phyloP scores from a whole-genome alignment of 140 eudicot genomes.

The Senecio squalidus region DNA sequence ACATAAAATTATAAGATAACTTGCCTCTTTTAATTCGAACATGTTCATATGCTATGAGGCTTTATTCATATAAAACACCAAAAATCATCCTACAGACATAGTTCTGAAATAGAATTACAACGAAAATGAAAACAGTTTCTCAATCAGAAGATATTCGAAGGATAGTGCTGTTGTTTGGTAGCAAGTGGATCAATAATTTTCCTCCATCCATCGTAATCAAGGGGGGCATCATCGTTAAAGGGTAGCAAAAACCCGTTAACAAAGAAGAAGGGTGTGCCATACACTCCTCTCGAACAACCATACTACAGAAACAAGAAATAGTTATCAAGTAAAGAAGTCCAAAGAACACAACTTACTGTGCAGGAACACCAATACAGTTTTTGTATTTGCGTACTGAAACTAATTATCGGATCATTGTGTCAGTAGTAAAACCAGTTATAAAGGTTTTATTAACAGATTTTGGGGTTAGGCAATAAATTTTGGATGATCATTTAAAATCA shows the following conservation, averaged over 20 bases:
- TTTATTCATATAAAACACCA: slow-evolving; percentile 24
- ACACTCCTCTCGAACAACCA: slow-evolving; percentile 85
- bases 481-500: too few species aligned
- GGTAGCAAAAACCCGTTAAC: slow-evolving; percentile 75
- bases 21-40: not conserved
- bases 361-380: not conserved
- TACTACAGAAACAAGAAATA: slow-evolving; percentile 44
- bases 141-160: slow-evolving; percentile 18
- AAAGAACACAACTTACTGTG: not conserved
- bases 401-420: too few species aligned
- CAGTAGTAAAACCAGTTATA: too few species aligned
- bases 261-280: slow-evolving; percentile 82
- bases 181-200: slow-evolving; percentile 54
- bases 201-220: slow-evolving; percentile 64
- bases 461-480: too few species aligned
- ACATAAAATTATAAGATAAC: not conserved
- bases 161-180: slow-evolving; percentile 11
- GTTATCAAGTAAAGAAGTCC: not conserved
- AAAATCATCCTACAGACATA: not conserved
- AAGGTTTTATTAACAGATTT: too few species aligned
- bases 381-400: too few species aligned
- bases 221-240: slow-evolving; percentile 37
- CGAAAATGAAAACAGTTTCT: not conserved
- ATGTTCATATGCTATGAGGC: not conserved
- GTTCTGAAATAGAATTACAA: not conserved